These are phyloP conservation scores for Amanita brunnescens DNA, from an alignment of 768 basidiomycete species.

Conservation along the genomic window DNA sequence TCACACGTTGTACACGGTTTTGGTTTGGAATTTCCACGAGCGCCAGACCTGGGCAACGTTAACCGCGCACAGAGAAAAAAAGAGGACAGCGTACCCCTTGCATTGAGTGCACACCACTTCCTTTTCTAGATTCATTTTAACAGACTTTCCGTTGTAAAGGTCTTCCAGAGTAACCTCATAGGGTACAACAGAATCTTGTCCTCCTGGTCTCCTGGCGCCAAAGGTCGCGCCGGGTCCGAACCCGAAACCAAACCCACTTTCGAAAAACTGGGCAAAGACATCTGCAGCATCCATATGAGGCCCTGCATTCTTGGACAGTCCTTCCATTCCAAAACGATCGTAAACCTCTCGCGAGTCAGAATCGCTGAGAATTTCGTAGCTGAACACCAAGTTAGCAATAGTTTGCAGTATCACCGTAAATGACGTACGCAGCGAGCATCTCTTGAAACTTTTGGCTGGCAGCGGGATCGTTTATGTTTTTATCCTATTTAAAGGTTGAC, in stretches of 20 bases:
- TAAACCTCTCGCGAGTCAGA: conserved; percentile 60
- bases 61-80: conserved; percentile 3
- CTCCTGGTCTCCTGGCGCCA: conserved; percentile 43
- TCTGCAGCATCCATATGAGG: conserved; percentile 55
- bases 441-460: conserved; percentile 83
- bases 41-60: conserved; percentile 55
- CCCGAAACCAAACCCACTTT: conserved; percentile 51
- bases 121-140: conserved; percentile 86
- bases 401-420: conserved; percentile 4
- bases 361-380: conserved; percentile 79
- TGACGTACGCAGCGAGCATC: conserved; percentile 72
- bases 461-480: conserved; percentile 85
- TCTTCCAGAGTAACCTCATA: conserved; percentile 89
- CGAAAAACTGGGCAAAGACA: conserved; percentile 71
- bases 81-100: conserved; percentile 51
- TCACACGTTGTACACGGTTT: conserved; percentile 75
- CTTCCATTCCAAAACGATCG: conserved; percentile 66
- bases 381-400: conserved; percentile 18
- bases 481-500: conserved; percentile 45
- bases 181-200: conserved; percentile 66
- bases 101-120: conserved; percentile 72
- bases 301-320: conserved; percentile 43
- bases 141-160: conserved; percentile 82
- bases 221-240: conserved; percentile 44
- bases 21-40: conserved; percentile 74